Conservation (phyloP, 495 filamentous ascomycete species). For the Podospora anserina region DNA sequence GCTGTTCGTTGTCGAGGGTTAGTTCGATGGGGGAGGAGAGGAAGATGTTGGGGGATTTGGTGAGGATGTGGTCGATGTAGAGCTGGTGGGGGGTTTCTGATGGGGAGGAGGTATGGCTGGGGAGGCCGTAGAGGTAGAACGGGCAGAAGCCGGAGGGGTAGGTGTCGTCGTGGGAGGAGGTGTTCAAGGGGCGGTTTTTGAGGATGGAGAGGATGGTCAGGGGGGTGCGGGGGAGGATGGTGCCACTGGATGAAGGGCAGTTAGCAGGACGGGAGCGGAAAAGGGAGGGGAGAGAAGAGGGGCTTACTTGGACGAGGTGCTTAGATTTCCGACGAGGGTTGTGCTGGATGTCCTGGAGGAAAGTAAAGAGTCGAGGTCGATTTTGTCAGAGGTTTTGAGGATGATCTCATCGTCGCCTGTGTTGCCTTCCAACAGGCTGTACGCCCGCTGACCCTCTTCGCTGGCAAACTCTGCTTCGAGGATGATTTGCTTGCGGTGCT, state of each 20-base stretch:
- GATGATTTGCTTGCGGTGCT: slow-evolving; percentile 23
- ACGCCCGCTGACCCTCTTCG: background rate
- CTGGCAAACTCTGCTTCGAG: slow-evolving; percentile 11
- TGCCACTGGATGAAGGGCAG: slow-evolving; percentile 12
- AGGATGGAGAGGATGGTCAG: slow-evolving; percentile 30
- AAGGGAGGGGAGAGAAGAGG: background rate
- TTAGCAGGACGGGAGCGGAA: background rate
- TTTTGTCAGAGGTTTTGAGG: slow-evolving; percentile 17
- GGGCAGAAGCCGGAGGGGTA: slow-evolving; percentile 7
- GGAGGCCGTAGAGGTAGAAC: slow-evolving; percentile 8
- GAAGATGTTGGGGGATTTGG: slow-evolving; percentile 8
- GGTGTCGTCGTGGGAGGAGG: background rate
- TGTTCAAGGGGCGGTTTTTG: slow-evolving; percentile 14
- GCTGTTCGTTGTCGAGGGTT: background rate
- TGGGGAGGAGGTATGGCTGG: background rate
- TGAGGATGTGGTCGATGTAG: slow-evolving; percentile 8
- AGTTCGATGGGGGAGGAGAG: background rate
- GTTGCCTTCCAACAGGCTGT: slow-evolving; percentile 15
- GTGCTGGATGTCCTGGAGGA: background rate
- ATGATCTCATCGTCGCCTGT: slow-evolving; percentile 16
- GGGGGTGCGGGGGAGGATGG: slow-evolving; percentile 27
- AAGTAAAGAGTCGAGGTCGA: slow-evolving; percentile 12
- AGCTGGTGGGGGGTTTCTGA: background rate
- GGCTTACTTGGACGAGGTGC: slow-evolving; percentile 14
- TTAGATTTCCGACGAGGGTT: slow-evolving; percentile 11